Base-by-base conservation (phyloP, 2,329 filamentous ascomycete species). In the Cordyceps fumosorosea region DNA sequence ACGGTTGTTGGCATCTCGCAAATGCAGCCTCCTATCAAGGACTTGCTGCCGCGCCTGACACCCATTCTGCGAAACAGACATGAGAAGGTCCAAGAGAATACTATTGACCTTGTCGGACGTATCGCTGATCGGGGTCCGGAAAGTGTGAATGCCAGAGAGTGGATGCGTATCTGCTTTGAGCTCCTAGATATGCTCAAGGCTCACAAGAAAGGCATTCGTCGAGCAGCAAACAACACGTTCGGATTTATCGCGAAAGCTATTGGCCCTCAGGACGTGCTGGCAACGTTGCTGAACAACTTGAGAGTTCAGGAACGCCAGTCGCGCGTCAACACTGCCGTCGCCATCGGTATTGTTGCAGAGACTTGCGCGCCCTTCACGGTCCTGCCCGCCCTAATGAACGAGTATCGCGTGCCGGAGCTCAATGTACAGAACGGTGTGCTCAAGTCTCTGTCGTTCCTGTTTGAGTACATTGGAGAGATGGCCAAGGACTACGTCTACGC, bases 101-200 rank as follows among this genome's bases (percentile, higher is more conserved):
- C 95, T 0, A 98, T 99, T 69, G 95, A 99, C 74, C 83, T 99
- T 2, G 95, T 99, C 22, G 95, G 95, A 62, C 93, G 95, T 81
- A 98, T 99, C 69, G 95, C 96, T 18, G 95, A 99, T 76, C 90
- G 95, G 67, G 96, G 95, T 1, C 93, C 95, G 1, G 95, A 99
- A 76, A 93, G 90, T 66, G 95, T 99, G 73, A 96, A 96, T 72
- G 93, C 95, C 16, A 86, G 95, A 71, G 95, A 99, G 77, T 99
- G 95, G 95, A 99, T 99, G 96, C 88, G 95, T 73, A 99, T 99
- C 74, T 99, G 95, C 78, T 99, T 99, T 76, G 95, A 99, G 79
- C 81, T 99, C 60, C 86, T 99, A 34, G 95, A 99, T 77, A 99
- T 99, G 95, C 85, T 99, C 70, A 99, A 99, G 78, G 95, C 95